A percentile compares a stretch with the other conserved stretches of the same genome.
These are phyloP conservation scores for Peronospora farinosa DNA, from an alignment of 352 stramenopile genomes.

Conservation along the genomic window DNA sequence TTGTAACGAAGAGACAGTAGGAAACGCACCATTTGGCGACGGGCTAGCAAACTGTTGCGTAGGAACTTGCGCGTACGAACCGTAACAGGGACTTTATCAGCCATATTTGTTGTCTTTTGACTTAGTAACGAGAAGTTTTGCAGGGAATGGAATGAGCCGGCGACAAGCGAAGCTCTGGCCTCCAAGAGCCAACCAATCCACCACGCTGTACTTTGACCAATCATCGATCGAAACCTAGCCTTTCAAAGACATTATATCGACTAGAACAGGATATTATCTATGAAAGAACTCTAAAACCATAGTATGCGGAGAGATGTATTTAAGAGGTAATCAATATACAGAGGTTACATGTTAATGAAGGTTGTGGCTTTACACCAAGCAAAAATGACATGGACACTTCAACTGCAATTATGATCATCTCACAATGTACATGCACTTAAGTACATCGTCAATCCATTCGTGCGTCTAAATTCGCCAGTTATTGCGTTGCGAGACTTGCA, in stretches of 20 bases:
- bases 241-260: background rate
- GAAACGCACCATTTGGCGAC: slow-evolving; percentile 90
- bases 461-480: slow-evolving; percentile 19
- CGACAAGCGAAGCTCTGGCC: slow-evolving; percentile 26
- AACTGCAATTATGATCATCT: background rate
- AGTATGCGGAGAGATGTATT: background rate
- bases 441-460: slow-evolving; percentile 2
- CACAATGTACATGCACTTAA: slow-evolving; percentile 14
- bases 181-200: slow-evolving; percentile 66
- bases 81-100: slow-evolving; percentile 92
- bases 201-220: slow-evolving; percentile 34
- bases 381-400: slow-evolving; percentile 1
- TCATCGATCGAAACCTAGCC: slow-evolving; percentile 19
- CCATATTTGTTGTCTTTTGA: slow-evolving; percentile 76
- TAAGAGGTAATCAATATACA: background rate
- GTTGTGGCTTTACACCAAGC: background rate
- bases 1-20: background rate
- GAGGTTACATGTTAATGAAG: slow-evolving; percentile 7
- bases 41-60: slow-evolving; percentile 94
- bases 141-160: slow-evolving; percentile 51
- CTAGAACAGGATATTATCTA: slow-evolving; percentile 2
- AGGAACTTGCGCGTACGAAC: slow-evolving; percentile 99
- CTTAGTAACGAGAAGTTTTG: slow-evolving; percentile 55
- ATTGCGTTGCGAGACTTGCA: slow-evolving; percentile 12
- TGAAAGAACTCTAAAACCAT: background rate